Base-by-base conservation (phyloP, 169 alveolate species). In the Eimeria falciformis region DNA sequence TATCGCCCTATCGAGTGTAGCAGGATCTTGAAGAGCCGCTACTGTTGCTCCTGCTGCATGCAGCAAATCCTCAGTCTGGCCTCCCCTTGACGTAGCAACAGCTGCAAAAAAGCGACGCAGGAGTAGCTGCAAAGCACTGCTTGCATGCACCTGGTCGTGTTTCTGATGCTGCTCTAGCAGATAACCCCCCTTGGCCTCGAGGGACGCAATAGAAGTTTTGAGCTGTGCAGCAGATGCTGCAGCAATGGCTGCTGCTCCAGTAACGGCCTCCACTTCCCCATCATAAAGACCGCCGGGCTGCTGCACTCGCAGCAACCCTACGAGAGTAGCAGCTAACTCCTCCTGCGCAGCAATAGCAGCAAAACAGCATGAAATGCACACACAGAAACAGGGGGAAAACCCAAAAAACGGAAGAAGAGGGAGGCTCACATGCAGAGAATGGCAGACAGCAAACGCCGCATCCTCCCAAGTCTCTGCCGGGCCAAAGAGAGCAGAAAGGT, bases 201-300 rank as follows among this genome's bases (percentile, higher is more conserved):
- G n/a, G n/a, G 25, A 62, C 12, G 73, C 37, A 14, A 62, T 18
- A 6, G 73, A n/a, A 29, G 37, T 0, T 14, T n/a, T n/a, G 29
- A 18, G 25, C 14, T 7, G 73, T n/a, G 73, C 73, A 2, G 73
- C 73, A n/a, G n/a, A n/a, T 6, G 73, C 73, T 18, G 73, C 29
- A 7, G 33, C 73, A 18, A 29, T 29, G n/a, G 73, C 73, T 12
- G n/a, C 40, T 62, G 73, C 73, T 62, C 37, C 73, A 14, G 73
- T 18, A 62, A 62, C 73, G n/a, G 73, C 73, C 12, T n/a, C 73
- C 12, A 62, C 73, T 62, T 62, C 73, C 11, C 73, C 73, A n/a
- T 29, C 12, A n/a, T 18, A 62, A n/a, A 62, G 73, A 29, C 73
- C 29, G 73, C 25, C 37, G 37, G 73, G 73, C 5, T 62, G 73